Evolutionary conservation across 192 early-diverging fungal genomes (phyloP).

Genomic region (Gigaspora rosea): DNA sequence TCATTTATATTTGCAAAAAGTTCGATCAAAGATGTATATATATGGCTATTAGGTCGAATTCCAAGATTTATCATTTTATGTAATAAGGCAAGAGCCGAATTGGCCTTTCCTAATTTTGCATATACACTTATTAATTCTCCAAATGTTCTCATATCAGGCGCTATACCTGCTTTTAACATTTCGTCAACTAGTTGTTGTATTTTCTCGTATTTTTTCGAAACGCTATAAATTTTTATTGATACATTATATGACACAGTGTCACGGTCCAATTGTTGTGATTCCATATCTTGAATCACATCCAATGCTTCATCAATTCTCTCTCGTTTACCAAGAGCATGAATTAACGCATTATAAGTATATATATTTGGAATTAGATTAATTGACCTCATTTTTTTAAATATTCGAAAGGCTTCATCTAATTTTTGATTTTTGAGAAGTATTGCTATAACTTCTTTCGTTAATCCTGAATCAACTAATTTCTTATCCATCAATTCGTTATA

Average conservation of each 20-base stretch:
- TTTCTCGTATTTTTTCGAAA: neutral
- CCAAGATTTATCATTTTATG: neutral
- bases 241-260: constrained; percentile 4
- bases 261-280: neutral
- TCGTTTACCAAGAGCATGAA: constrained; percentile 37
- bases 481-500: constrained; percentile 35
- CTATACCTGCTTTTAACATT: constrained; percentile 7
- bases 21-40: constrained; percentile 23
- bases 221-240: neutral
- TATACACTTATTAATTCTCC: neutral
- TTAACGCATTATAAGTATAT: constrained; percentile 37
- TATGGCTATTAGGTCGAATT: neutral
- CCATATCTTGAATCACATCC: constrained; percentile 40
- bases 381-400: constrained; percentile 39
- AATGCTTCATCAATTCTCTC: constrained; percentile 36
- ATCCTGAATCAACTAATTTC: constrained; percentile 30
- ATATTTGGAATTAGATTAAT: constrained; percentile 30
- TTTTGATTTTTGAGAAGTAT: constrained; percentile 36
- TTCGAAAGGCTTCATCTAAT: constrained; percentile 37
- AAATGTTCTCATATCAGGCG: constrained; percentile 7
- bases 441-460: constrained; percentile 38
- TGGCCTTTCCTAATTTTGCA: constrained; percentile 16
- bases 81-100: neutral
- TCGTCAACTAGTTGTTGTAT: constrained; percentile 12
- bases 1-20: constrained; percentile 27